Percentiles rank a stretch among this genome's conserved stretches.
These are phyloP conservation scores for Malassezia psittaci DNA, from an alignment of 1,284 basidiomycete genomes.

Conservation along the genomic window DNA sequence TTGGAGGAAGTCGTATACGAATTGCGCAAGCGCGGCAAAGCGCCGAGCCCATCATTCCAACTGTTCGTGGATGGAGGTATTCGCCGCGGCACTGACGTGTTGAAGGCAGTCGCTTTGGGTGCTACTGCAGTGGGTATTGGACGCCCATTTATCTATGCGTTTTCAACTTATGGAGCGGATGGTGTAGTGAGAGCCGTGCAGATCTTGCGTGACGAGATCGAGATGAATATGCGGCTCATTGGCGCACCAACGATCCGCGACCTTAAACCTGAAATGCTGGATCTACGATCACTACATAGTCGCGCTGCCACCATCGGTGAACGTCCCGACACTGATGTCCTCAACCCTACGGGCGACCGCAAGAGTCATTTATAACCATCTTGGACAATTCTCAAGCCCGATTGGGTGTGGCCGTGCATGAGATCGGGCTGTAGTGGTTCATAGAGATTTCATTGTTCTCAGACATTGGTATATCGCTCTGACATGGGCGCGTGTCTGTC, in stretches of 20 bases:
- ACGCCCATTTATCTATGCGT: constrained; percentile 77
- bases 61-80: constrained; percentile 86
- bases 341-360: not conserved
- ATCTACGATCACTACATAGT: constrained; percentile 53
- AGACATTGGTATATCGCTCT: not conserved
- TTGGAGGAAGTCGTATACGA: constrained; percentile 53
- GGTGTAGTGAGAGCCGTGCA: constrained; percentile 64
- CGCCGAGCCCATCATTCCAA: constrained; percentile 51
- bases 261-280: constrained; percentile 68
- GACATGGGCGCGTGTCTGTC: constrained; percentile 27
- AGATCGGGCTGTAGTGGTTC: not conserved
- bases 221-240: constrained; percentile 65
- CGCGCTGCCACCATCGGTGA: constrained; percentile 29
- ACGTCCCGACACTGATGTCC: constrained; percentile 17
- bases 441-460: not conserved
- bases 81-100: constrained; percentile 60
- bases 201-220: constrained; percentile 70
- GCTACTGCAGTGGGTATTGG: constrained; percentile 82
- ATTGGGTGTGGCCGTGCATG: no score
- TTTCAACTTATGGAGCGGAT: constrained; percentile 73
- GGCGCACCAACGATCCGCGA: constrained; percentile 64
- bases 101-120: constrained; percentile 83
- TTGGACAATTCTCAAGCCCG: not conserved
- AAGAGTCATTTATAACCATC: constrained; percentile 6
- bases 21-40: constrained; percentile 59